Evolutionary conservation across 1,284 basidiomycete species (phyloP), one percentile per base, ranked within the genome.

Genomic region (Caloboletus firmus): DNA sequence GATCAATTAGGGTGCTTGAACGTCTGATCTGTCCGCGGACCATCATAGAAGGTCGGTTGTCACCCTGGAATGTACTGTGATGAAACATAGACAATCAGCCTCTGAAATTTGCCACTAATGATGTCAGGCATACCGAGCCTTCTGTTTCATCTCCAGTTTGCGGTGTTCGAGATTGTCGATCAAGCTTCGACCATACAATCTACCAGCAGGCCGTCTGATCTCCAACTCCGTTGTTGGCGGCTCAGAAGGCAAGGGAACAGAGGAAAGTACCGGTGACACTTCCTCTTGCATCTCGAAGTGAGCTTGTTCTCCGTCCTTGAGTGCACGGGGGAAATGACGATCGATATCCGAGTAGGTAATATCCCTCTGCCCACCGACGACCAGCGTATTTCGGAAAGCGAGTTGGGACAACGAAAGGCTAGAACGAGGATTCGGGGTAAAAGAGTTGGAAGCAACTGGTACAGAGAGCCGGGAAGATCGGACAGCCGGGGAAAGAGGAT

Each of bases 41-140:
- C 90, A 92, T 92, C 90, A 92, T 92, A 9, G 89, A 87, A 15
- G 90, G 89, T 49, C 90, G 79, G 60, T 87, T 78, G 63, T 92
- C 89, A 24, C 89, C 89, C 55, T 71, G 79, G 66, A 89, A 89
- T 20, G 85, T 82, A 45, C 87, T 89, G 56, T 50, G 20, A 48
- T 34, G 32, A 47, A 35, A 32, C 46, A 45, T 51, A 41, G 20
- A 20, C 44, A 46, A 45, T 57, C 30, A 61, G 46, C 49, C 40
- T 60, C 35, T 31, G 36, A 57, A 58, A 45, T 43, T 34, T 28
- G 45, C 57, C 44, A 44, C 46, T 24, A 51, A 54, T 13, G 12
- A 51, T 26, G 18, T 34, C 8, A 34, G 31, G 52, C 74, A 59
- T 73, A 90, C 89, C 89, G 79, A 70, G 88, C 82, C 68, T 84